These are phyloP conservation scores for Epichloe elymi DNA, from an alignment of 2,329 filamentous ascomycete genomes.

Conservation along the genomic window DNA sequence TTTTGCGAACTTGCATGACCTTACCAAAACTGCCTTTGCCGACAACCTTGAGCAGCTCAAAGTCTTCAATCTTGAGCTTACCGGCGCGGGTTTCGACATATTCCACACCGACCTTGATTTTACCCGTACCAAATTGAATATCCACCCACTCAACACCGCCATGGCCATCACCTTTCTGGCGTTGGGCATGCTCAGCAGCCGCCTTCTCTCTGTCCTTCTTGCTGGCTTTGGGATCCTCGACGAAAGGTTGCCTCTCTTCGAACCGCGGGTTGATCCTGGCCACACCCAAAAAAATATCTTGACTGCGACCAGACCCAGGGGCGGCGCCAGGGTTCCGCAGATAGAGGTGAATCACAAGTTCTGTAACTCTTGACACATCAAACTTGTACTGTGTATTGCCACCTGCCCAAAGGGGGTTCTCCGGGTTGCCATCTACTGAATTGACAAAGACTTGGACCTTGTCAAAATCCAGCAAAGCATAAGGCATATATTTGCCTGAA, in stretches of 20 bases:
- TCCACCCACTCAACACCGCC: slow-evolving; percentile 80
- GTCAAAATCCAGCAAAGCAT: slow-evolving; percentile 94
- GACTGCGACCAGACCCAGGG: slow-evolving; percentile 76
- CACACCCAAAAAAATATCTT: slow-evolving; percentile 93
- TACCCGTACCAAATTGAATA: slow-evolving; percentile 78
- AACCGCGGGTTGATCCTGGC: slow-evolving; percentile 86
- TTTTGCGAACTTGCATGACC: slow-evolving; percentile 97
- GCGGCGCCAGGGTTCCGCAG: slow-evolving; percentile 82
- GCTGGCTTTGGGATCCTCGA: slow-evolving; percentile 69
- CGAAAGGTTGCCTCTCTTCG: slow-evolving; percentile 58
- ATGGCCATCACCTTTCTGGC: slow-evolving; percentile 38
- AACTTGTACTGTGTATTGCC: slow-evolving; percentile 99
- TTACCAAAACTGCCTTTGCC: slow-evolving; percentile 98
- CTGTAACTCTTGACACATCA: slow-evolving; percentile 88
- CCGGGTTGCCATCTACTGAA: slow-evolving; percentile 84
- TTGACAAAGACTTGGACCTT: slow-evolving; percentile 98
- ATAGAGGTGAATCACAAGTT: slow-evolving; percentile 83
- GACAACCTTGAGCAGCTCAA: slow-evolving; percentile 93
- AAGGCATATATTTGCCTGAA: slow-evolving; percentile 91
- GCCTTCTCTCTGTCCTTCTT: slow-evolving; percentile 80
- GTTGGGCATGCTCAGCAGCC: slow-evolving; percentile 49
- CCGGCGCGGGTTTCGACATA: slow-evolving; percentile 87
- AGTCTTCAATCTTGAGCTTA: slow-evolving; percentile 91
- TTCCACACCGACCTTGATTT: slow-evolving; percentile 81
- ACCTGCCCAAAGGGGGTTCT: slow-evolving; percentile 91